Conservation (phyloP, 2,329 filamentous ascomycete species). For the Neophaeococcomyces aloes region DNA sequence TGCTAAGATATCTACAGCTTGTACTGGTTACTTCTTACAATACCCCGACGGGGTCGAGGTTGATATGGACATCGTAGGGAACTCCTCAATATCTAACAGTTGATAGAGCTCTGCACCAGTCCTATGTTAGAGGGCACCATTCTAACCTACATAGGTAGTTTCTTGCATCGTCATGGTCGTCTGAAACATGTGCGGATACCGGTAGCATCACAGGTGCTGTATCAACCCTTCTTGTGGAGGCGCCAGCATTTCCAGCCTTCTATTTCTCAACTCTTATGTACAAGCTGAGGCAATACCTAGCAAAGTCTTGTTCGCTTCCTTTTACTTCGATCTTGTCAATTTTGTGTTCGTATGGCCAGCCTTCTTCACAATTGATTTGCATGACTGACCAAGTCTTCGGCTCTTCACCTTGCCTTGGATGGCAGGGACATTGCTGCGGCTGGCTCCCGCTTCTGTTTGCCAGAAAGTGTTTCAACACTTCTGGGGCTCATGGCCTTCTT, state of each 20-base stretch:
- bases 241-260: constrained; percentile 42
- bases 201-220: constrained; percentile 16
- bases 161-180: constrained; percentile 26
- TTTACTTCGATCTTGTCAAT: constrained; percentile 21
- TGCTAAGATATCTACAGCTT: no score
- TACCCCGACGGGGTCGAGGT: no score
- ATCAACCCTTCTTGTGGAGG: constrained; percentile 13
- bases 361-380: constrained; percentile 53
- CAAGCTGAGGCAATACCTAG: constrained; percentile 16
- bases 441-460: constrained; percentile 49
- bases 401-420: constrained; percentile 59
- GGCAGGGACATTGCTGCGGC: constrained; percentile 57
- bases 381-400: constrained; percentile 51
- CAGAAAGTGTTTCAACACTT: constrained; percentile 32
- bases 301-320: constrained; percentile 18
- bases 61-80: constrained; percentile 24
- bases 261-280: constrained; percentile 45
- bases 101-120: constrained; percentile 40
- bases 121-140: constrained; percentile 40
- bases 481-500: constrained; percentile 50
- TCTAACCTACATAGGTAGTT: no score
- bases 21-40: no score
- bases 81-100: constrained; percentile 31
- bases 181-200: constrained; percentile 27
- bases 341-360: constrained; percentile 21